A percentile compares a stretch with the other conserved stretches of the same genome.
These are phyloP conservation scores for Cantharellus cinnabarinus DNA, from an alignment of 768 basidiomycete species.

Conservation along the genomic window DNA sequence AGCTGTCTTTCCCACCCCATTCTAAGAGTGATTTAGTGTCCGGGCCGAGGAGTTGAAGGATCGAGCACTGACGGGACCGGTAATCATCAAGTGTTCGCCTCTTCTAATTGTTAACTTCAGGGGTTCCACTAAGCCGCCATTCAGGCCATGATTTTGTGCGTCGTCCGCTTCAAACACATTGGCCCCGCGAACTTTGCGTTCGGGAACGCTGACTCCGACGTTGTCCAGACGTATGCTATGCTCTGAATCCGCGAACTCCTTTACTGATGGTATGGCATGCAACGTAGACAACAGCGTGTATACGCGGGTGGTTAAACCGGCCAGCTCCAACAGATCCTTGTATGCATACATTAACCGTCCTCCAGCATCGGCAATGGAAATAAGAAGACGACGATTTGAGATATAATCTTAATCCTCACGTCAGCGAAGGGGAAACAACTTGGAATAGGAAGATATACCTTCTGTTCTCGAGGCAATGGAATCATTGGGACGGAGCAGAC, in stretches of 20 bases:
- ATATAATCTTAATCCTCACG: slow-evolving; percentile 43
- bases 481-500: background rate
- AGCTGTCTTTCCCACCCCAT: slow-evolving; percentile 81
- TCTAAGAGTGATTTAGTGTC: slow-evolving; percentile 14
- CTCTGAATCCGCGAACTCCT: slow-evolving; percentile 14
- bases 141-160: slow-evolving; percentile 9
- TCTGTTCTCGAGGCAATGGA: background rate
- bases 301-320: slow-evolving; percentile 76
- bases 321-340: slow-evolving; percentile 88
- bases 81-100: slow-evolving; percentile 84
- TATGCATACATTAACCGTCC: slow-evolving; percentile 92
- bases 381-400: slow-evolving; percentile 72
- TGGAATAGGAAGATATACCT: background rate
- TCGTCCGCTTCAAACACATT: slow-evolving; percentile 1
- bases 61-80: slow-evolving; percentile 33
- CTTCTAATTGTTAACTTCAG: slow-evolving; percentile 38
- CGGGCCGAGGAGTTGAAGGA: slow-evolving; percentile 1
- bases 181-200: slow-evolving; percentile 5
- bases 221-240: slow-evolving; percentile 37
- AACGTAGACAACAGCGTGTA: slow-evolving; percentile 75
- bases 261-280: slow-evolving; percentile 44
- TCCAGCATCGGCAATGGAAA: slow-evolving; percentile 92
- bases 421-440: background rate
- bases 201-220: slow-evolving; percentile 53
- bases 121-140: slow-evolving; percentile 37